Conservation (phyloP, 2,329 filamentous ascomycete genomes). For the Ilyonectria robusta region DNA sequence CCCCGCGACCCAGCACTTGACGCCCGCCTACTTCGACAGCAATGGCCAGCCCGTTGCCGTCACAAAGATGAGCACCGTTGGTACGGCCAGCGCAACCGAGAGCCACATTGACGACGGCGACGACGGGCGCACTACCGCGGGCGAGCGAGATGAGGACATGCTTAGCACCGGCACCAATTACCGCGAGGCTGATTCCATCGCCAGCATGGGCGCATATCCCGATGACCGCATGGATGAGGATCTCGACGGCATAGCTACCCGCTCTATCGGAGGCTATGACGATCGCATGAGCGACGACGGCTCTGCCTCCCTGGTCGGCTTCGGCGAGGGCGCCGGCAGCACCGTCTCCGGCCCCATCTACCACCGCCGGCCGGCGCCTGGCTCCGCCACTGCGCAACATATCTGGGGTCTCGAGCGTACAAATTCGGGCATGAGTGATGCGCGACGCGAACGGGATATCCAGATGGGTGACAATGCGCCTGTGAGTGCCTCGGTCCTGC, state of each 20-base stretch:
- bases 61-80: constrained; percentile 90
- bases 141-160: constrained; percentile 76
- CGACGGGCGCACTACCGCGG: constrained; percentile 65
- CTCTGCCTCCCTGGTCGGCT: constrained; percentile 87
- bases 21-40: constrained; percentile 85
- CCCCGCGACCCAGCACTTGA: constrained; percentile 58
- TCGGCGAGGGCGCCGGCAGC: constrained; percentile 91
- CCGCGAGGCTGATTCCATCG: constrained; percentile 71
- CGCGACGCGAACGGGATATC: constrained; percentile 53
- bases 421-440: constrained; percentile 67
- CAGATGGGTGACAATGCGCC: constrained; percentile 58
- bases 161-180: constrained; percentile 77
- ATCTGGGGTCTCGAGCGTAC: constrained; percentile 65
- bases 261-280: constrained; percentile 66
- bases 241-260: constrained; percentile 60
- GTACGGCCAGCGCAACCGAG: constrained; percentile 89
- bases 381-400: constrained; percentile 54
- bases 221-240: constrained; percentile 68
- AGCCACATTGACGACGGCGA: constrained; percentile 73
- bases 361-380: constrained; percentile 64
- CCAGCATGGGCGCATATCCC: constrained; percentile 63
- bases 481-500: constrained; percentile 61
- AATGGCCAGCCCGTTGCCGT: constrained; percentile 76
- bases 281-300: constrained; percentile 90
- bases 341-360: constrained; percentile 86